Base-by-base conservation (phyloP, 768 basidiomycete species). In the Macrolepiota fuliginosa region DNA sequence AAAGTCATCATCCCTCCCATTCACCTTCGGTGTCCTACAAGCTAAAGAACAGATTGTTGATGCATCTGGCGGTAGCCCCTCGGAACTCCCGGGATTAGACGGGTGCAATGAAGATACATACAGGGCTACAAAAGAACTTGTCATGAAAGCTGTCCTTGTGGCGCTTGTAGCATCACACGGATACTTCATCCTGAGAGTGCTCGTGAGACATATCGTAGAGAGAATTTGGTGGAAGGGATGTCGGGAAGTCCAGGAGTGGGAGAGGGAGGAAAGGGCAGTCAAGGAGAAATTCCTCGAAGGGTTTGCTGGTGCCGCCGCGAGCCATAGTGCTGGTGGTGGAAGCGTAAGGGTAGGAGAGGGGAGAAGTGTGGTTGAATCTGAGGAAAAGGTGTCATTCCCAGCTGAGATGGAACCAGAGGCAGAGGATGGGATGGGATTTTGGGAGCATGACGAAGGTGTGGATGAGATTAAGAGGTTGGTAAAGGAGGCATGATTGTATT, bases 101-200 rank as follows among this genome's bases (percentile, higher is more conserved):
- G 70, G 68, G 1, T 50, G 63, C 1, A 63, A 64, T 5, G 54
- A 70, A 0, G 56, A 58, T 1, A 68, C 69, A 36, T 67, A 72
- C 5, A 73, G 72, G 17, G 83, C 79, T 11, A 83, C 77, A 37
- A 75, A 76, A 63, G 79, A 83, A 49, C 67, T 89, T 9, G 73
- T 93, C 7, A 63, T 87, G 61, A 86, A 85, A 35, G 87, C 91
- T 2, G 72, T 87, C 9, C 73, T 93, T 19, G 77, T 96, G 45
- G 91, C 94, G 1, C 81, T 98, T 42, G 81, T 84, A 3, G 88
- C 94, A n/a, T 91, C 88, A 49, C 96, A 98, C 71, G 89, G 82
- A n/a, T 96, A 88, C 74, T 77, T 94, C 61, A 63, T 94, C 39
- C 68, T 92, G 49, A 82, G 88, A 12, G 77, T 76, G 4, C 62